Conservation (phyloP, 73 alveolate genomes). For the Durusdinium trenchii region DNA sequence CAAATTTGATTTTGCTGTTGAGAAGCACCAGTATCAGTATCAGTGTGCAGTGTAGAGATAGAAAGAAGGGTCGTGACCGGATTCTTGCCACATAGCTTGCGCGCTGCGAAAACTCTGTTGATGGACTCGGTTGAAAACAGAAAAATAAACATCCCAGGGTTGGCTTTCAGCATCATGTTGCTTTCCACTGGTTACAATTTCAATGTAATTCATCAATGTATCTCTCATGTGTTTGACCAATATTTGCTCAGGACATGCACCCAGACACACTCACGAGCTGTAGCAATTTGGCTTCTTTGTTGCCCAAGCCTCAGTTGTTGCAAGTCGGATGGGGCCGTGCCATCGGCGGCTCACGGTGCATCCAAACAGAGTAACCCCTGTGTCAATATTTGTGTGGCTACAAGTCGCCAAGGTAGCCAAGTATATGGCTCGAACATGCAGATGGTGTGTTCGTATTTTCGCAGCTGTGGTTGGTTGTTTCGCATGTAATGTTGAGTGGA, state of each 20-base stretch:
- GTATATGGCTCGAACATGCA: too few species aligned
- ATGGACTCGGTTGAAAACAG: too few species aligned
- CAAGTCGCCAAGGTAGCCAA: too few species aligned
- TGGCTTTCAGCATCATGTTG: too few species aligned
- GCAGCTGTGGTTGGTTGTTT: neutral
- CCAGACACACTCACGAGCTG: conserved; percentile 82
- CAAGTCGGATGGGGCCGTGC: neutral
- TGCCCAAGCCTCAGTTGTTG: neutral
- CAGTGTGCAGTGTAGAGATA: too few species aligned
- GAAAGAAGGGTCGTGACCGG: too few species aligned
- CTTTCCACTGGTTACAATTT: too few species aligned
- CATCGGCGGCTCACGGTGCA: neutral
- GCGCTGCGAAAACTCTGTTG: too few species aligned
- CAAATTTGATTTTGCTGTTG: too few species aligned
- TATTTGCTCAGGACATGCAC: conserved; percentile 45
- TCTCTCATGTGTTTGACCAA: neutral
- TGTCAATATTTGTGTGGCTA: neutral
- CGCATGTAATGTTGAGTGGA: neutral
- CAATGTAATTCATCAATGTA: neutral
- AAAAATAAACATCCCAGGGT: too few species aligned
- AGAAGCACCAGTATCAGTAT: too few species aligned
- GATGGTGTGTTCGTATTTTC: neutral
- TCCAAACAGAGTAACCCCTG: neutral
- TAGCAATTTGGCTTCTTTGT: conserved; percentile 65
- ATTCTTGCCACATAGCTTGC: too few species aligned